Percentiles rank a stretch among this genome's conserved stretches.
Evolutionary conservation across 768 basidiomycete genomes (phyloP).

Genomic region (Tricholoma flavovirens): DNA sequence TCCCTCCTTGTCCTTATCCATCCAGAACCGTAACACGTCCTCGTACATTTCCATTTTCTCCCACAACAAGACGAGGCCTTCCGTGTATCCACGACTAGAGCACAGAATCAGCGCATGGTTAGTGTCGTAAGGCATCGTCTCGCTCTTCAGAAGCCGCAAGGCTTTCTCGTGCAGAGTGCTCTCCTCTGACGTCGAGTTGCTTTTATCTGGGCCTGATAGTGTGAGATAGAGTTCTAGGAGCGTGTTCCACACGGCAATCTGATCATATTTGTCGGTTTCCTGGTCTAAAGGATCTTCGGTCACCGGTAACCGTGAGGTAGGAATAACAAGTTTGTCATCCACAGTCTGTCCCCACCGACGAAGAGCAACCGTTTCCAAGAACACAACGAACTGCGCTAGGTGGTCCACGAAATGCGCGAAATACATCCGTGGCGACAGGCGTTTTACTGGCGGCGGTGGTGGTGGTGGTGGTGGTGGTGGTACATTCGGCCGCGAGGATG

Average conservation of each 20-base stretch:
- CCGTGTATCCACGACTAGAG: conserved; percentile 74
- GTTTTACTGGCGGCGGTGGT: conserved; percentile 33
- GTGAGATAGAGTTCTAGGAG: conserved; percentile 89
- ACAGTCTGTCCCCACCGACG: conserved; percentile 77
- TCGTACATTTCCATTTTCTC: conserved; percentile 95
- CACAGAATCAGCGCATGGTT: conserved; percentile 95
- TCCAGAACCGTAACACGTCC: conserved; percentile 90
- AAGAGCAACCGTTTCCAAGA: conserved; percentile 81
- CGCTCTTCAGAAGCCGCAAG: conserved; percentile 58
- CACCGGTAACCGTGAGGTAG: conserved; percentile 9
- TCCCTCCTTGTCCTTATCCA: conserved; percentile 57
- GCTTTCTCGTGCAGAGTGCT: conserved; percentile 56
- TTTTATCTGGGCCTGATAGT: conserved; percentile 29
- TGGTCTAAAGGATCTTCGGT: conserved; percentile 32
- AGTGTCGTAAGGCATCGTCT: conserved; percentile 69
- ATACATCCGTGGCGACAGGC: conserved; percentile 78
- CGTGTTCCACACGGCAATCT: conserved; percentile 91
- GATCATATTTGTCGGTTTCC: conserved; percentile 50
- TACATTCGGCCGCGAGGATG: conserved; percentile 19
- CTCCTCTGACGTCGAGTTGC: conserved; percentile 26
- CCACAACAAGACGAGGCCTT: conserved; percentile 86
- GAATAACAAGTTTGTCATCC: conserved; percentile 9
- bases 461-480: conserved; percentile 12
- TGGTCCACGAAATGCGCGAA: conserved; percentile 96
- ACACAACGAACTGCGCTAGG: conserved; percentile 72